Percentiles rank a stretch among this genome's conserved stretches.
phyloP scores from a whole-genome alignment of 2,329 filamentous ascomycete genomes.

The Ophiostoma populinum region DNA sequence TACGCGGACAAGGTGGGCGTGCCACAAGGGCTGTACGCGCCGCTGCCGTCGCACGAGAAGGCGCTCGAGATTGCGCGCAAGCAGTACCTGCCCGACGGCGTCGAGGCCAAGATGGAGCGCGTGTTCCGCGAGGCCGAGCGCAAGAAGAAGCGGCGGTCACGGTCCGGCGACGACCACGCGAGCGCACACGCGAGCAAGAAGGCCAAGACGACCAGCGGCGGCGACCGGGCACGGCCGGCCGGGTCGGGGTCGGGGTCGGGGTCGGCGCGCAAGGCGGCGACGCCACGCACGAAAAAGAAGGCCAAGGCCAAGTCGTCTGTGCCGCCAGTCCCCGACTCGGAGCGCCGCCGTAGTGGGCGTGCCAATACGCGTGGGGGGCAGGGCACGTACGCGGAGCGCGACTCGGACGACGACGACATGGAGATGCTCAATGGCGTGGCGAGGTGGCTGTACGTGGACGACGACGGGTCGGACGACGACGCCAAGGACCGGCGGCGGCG shows the following conservation, averaged over 20 bases:
- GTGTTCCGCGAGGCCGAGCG: constrained; percentile 47
- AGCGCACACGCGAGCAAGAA: constrained; percentile 22
- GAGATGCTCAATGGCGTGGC: constrained; percentile 45
- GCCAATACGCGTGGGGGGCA: constrained; percentile 19
- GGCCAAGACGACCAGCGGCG: constrained; percentile 18
- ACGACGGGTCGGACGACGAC: constrained; percentile 14
- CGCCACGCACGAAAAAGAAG: constrained; percentile 4
- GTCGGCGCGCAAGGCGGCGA: constrained; percentile 15
- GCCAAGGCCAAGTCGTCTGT: constrained; percentile 1
- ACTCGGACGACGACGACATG: constrained; percentile 39
- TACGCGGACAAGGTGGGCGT: constrained; percentile 68
- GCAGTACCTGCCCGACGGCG: constrained; percentile 61
- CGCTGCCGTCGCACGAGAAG: constrained; percentile 56
- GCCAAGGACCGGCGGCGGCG: not conserved
- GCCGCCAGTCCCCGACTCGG: constrained; percentile 19
- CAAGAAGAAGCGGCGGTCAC: constrained; percentile 51
- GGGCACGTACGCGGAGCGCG: constrained; percentile 37
- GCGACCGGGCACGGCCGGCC: constrained; percentile 15
- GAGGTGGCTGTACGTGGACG: constrained; percentile 34
- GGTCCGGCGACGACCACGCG: constrained; percentile 22
- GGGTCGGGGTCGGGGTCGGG: constrained; percentile 15
- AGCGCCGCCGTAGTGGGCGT: constrained; percentile 40
- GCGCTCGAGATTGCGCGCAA: constrained; percentile 78
- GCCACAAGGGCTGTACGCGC: constrained; percentile 60
- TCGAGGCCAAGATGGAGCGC: constrained; percentile 61